Percentiles rank a stretch among this genome's conserved stretches.
Conservation (phyloP, 1,284 basidiomycete genomes). For the Cryptococcus sp. region DNA sequence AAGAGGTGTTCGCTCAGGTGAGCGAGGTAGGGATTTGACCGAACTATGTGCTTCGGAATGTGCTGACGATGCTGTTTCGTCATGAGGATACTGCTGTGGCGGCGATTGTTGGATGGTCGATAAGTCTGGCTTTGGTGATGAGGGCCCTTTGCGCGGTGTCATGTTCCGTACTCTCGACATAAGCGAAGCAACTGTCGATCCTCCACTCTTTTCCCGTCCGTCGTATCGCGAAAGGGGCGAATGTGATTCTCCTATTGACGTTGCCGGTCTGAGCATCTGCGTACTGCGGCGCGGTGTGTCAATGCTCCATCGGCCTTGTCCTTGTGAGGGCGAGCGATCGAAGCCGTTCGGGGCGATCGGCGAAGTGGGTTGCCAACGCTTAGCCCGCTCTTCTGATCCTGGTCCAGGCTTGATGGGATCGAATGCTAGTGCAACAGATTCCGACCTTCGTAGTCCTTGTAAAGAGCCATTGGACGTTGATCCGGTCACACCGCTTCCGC, state of each 20-base stretch:
- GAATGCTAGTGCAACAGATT: conserved; percentile 9
- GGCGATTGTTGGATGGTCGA: conserved; percentile 24
- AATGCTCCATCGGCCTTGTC: conserved; percentile 13
- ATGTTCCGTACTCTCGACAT: conserved; percentile 19
- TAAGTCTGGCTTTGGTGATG: conserved; percentile 14
- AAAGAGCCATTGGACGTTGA: conserved; percentile 8
- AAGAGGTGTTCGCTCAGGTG: conserved; percentile 12
- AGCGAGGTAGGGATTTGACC: neutral
- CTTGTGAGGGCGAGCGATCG: conserved; percentile 17
- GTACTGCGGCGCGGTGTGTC: conserved; percentile 16
- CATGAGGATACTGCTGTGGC: conserved; percentile 4
- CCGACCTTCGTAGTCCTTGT: conserved; percentile 9
- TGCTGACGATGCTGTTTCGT: neutral
- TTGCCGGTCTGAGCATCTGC: conserved; percentile 15
- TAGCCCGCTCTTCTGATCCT: conserved; percentile 13
- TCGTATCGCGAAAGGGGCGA: conserved; percentile 13
- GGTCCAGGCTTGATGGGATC: conserved; percentile 6
- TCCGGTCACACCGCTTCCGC: conserved; percentile 1
- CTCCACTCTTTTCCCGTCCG: neutral
- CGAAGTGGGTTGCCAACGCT: conserved; percentile 22
- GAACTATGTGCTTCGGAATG: neutral
- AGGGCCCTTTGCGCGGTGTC: conserved; percentile 13
- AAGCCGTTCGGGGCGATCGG: conserved; percentile 7
- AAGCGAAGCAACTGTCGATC: conserved; percentile 20
- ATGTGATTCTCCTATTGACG: conserved; percentile 19